phyloP scores from a whole-genome alignment of 225 moss, liverwort and hornwort genomes.

The Rhytidiadelphus loreus region DNA sequence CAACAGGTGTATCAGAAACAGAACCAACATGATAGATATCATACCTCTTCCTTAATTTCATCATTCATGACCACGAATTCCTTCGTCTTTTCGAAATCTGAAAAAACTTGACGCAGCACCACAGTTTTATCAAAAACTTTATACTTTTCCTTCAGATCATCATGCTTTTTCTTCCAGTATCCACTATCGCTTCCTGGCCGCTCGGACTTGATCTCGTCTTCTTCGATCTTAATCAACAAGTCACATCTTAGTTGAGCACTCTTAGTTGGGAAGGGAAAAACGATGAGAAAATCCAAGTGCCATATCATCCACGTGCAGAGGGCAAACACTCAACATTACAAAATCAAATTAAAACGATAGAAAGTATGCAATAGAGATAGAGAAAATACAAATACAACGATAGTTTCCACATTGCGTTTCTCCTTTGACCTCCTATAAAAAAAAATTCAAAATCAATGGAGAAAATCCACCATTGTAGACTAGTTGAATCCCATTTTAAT shows the following conservation, averaged over 20 bases:
- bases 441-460: not conserved
- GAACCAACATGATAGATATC: not conserved
- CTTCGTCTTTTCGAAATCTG: too few relatives aligned
- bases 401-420: not conserved
- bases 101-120: not conserved
- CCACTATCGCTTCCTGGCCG: not conserved
- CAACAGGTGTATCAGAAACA: not conserved
- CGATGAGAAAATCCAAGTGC: too few relatives aligned
- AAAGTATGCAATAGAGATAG: not conserved
- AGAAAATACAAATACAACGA: not conserved
- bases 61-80: too few relatives aligned
- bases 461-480: not conserved
- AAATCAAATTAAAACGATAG: not conserved
- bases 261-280: not conserved
- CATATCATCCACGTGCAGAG: too few relatives aligned
- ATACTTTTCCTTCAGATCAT: not conserved
- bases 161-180: not conserved
- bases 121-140: not conserved
- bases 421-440: not conserved
- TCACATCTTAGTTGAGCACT: not conserved
- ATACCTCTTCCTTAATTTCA: not conserved
- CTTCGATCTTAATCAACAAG: not conserved
- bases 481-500: not conserved
- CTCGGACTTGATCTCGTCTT: not conserved
- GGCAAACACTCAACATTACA: too few relatives aligned